Evolutionary conservation across 176 grass and related monocot species (phyloP), one percentile per base, ranked within the genome.

Genomic region (Echinochloa phyllopogon): DNA sequence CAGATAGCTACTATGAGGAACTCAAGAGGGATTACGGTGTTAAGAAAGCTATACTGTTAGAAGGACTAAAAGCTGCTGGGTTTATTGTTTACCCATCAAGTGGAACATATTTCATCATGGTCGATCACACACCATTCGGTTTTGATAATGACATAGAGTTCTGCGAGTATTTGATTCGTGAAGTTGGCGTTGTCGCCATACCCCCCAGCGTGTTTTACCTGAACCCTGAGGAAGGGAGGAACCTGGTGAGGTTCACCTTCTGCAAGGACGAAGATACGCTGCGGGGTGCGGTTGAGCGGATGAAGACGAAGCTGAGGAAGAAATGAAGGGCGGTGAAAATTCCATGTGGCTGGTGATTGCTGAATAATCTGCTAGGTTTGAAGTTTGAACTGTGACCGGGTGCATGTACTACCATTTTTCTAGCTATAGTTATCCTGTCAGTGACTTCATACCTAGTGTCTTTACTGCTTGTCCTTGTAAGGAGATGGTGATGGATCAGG

Each of bases 141-240:
- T 99, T 82, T 33, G 61, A 86, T 68, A 94, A 86, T 58, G 96
- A 99, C 41, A 47, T 99, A 6, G 86, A 87, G 45, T 99, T 99
- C 87, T 99, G 96, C 2, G 91, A 99, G 91, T 91, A 96, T 64
- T 89, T 99, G 75, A 99, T 99, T 50, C 50, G 89, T 0, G 93
- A 96, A 64, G 91, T 99, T 0, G 96, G 96, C 3, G 96, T 99
- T 6, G 93, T 76, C 0, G 96, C 91, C 58, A 99, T 99, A 80
- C 96, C 96, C 42, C 94, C 96, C 1, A 96, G 96, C 13, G 96
- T 96, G 16, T 99, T 99, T 69, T 99, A 99, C 65, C 94, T 99
- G 36, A 89, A 99, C 76, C 93, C 93, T 1, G 93, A 94, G 75
- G 96, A 99, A 27, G 96, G 96, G 63, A 99, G 94, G 90, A 96